Evolutionary conservation across 768 basidiomycete species (phyloP), one percentile per base, ranked within the genome.

Genomic region (Xerocomellus chrysenteron): DNA sequence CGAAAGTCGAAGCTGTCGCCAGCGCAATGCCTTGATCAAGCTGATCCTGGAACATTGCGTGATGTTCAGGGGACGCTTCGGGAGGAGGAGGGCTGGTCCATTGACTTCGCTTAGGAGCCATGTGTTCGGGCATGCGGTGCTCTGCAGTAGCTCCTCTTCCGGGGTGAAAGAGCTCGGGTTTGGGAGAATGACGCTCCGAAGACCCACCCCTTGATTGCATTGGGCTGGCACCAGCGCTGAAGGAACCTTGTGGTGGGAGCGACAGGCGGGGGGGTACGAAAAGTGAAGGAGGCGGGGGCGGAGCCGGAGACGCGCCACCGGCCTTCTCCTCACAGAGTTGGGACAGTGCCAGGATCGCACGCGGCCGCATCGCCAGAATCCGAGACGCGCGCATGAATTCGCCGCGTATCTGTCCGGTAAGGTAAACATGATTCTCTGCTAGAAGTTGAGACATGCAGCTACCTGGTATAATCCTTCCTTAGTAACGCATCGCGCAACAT

Each of bases 361-460:
- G 86, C 2, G 91, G 92, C 32, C 88, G 87, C 59, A 80, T 76
- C 12, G 86, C 80, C 35, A 99, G 78, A 54, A 98, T 91, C 53
- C 94, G 82, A 24, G 88, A 86, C 5, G 95, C 96, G 36, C 96
- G 88, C 92, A 96, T 96, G 71, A 99, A 96, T 75, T 98, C 96
- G 10, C 96, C 95, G 14, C 96, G 94, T 67, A 99, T 94, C 95
- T 98, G 62, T 9, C 44, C 32, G 4, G 9, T 17, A n/a, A 51
- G 33, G n/a, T 64, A n/a, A 51, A 39, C 16, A 21, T 13, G 33
- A 28, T 19, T 37, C 16, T 14, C 39, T 12, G n/a, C 26, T 11
- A 5, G 5, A 37, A 28, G 35, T 37, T 17, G 32, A 24, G 37
- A 54, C 40, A 10, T 12, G 39, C 24, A 32, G 43, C 65, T 66